Conservation (phyloP, 306 rosid genomes). For the Vigna angularis region DNA sequence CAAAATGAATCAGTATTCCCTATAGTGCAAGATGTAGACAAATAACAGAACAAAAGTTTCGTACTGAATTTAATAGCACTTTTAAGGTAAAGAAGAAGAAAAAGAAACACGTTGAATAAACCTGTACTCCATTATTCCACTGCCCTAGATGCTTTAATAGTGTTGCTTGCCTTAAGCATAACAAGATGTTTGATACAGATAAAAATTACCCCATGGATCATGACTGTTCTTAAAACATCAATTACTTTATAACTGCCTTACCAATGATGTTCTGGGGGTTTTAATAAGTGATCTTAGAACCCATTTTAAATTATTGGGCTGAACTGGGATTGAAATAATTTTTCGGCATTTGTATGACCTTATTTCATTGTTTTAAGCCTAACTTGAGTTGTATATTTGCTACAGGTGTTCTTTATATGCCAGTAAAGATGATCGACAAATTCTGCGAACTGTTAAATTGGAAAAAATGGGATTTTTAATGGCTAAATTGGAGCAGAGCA, state of each 20-base stretch:
- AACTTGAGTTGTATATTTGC: background rate
- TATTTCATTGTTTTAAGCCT: background rate
- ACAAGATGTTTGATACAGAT: background rate
- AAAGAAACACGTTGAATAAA: background rate
- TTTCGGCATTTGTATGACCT: background rate
- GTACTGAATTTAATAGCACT: constrained; percentile 21
- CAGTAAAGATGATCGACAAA: background rate
- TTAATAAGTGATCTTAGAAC: background rate
- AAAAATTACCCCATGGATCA: background rate
- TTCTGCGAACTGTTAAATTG: background rate
- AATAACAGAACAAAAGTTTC: constrained; percentile 1
- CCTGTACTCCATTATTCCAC: background rate
- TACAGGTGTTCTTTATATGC: background rate
- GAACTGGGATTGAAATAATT: background rate
- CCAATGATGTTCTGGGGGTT: background rate
- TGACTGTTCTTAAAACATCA: background rate
- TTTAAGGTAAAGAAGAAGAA: constrained; percentile 28
- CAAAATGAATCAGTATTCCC: constrained; percentile 32
- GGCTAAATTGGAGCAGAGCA: background rate
- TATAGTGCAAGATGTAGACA: background rate
- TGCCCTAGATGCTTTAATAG: constrained; percentile 3
- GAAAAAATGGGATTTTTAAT: background rate
- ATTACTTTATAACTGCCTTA: background rate
- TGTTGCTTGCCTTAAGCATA: background rate
- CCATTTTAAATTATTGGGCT: background rate